phyloP scores from a whole-genome alignment of 2,329 filamentous ascomycete species.

The Saccharata proteae region DNA sequence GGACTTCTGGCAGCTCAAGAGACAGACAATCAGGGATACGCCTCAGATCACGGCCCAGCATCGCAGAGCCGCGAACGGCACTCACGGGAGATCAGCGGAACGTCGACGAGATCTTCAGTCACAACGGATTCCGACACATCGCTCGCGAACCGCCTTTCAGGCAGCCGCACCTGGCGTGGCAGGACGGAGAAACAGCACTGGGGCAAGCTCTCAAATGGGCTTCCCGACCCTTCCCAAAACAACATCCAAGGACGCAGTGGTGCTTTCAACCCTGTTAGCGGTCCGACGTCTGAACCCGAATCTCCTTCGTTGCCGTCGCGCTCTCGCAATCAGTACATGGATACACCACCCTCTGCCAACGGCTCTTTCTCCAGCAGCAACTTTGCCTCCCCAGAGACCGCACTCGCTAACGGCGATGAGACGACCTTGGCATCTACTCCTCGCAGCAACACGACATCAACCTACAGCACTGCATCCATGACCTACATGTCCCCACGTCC shows the following conservation, averaged over 20 bases:
- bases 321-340: conserved; percentile 1
- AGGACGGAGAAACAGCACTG: background rate
- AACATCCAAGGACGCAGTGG: conserved; percentile 4
- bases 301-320: conserved; percentile 3
- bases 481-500: no score
- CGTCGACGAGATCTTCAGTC: conserved; percentile 4
- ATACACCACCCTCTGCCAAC: conserved; percentile 6
- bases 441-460: no score
- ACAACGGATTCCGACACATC: conserved; percentile 2
- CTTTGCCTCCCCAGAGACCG: conserved; percentile 7
- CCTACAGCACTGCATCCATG: no score
- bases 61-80: conserved; percentile 5
- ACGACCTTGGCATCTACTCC: conserved; percentile 5
- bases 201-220: background rate
- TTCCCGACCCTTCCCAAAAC: background rate
- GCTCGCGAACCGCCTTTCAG: conserved; percentile 3
- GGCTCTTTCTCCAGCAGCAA: conserved; percentile 7
- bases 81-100: conserved; percentile 4
- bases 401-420: conserved; percentile 2
- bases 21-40: conserved; percentile 21
- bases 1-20: conserved; percentile 24
- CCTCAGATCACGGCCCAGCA: conserved; percentile 15
- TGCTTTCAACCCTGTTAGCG: conserved; percentile 1
- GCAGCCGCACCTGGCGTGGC: conserved; percentile 1
- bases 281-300: conserved; percentile 5